These are phyloP conservation scores for Leccinum pellstonianum DNA, from an alignment of 768 basidiomycete species.

Conservation along the genomic window DNA sequence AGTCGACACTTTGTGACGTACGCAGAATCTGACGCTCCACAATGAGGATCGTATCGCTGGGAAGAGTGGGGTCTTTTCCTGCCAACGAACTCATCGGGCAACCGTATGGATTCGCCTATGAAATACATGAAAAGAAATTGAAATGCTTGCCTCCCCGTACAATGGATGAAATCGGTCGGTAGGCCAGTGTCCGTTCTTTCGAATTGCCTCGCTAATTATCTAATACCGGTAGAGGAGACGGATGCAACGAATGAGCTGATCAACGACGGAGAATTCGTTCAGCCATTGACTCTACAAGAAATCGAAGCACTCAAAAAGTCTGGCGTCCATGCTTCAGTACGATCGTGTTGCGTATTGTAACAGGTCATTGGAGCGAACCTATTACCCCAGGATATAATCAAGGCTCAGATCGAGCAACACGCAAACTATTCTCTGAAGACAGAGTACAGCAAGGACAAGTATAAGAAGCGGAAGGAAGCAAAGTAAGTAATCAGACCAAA, in stretches of 20 bases:
- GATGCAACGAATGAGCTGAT: constrained; percentile 97
- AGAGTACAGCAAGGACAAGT: constrained; percentile 98
- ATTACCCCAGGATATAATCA: constrained; percentile 82
- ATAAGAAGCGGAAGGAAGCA: constrained; percentile 92
- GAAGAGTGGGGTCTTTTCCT: constrained; percentile 84
- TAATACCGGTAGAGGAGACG: constrained; percentile 72
- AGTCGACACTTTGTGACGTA: constrained; percentile 27
- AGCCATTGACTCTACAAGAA: constrained; percentile 79
- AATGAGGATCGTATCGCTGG: constrained; percentile 66
- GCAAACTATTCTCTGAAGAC: constrained; percentile 92
- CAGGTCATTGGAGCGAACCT: constrained; percentile 11
- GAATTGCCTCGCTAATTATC: constrained; percentile 5
- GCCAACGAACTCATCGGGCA: constrained; percentile 76
- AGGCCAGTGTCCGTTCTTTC: constrained; percentile 2
- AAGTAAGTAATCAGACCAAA: constrained; percentile 57
- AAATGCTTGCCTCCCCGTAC: constrained; percentile 58
- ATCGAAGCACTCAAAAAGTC: constrained; percentile 82
- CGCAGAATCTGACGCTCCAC: constrained; percentile 4
- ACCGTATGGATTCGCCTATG: constrained; percentile 87
- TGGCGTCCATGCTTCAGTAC: constrained; percentile 74
- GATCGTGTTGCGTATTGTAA: constrained; percentile 21
- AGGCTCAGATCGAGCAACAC: constrained; percentile 90
- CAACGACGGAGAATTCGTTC: constrained; percentile 80
- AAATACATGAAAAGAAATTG: constrained; percentile 73
- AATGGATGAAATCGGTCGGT: constrained; percentile 76